Evolutionary conservation across 352 stramenopile genomes (phyloP), one percentile per base, ranked within the genome.

Genomic region (Phytophthora litchii): DNA sequence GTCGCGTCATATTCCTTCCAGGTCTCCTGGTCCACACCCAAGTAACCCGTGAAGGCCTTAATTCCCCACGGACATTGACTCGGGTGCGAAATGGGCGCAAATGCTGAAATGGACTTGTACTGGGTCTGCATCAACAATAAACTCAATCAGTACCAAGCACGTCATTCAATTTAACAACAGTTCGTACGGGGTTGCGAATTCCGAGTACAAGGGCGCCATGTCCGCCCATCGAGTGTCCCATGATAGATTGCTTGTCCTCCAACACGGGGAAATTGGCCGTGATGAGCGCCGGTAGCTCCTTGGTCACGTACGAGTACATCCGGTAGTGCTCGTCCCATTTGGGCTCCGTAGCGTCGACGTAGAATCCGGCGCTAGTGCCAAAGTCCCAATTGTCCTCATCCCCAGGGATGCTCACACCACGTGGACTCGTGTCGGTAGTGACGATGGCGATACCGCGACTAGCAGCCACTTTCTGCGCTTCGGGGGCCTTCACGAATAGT

Each of bases 271-370:
- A 97, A 51, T 98, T 82, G 29, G 80, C 70, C 31, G 79, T 68
- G 16, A 99, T 71, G 12, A 99, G 78, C 36, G 67, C 62, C 2
- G 95, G 96, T 25, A 99, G 74, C 66, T 99, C 97, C 67, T 97
- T 83, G 23, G 88, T 97, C 29, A 99, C 83, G 80, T 99, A 99
- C 23, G 86, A 84, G 72, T 99, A 98, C 97, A 99, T 99, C 53
- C 95, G 84, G 84, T 98, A 99, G 75, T 99, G 80, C 21, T 79
- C 67, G 38, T 80, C 64, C 83, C 94, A 99, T 29, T 95, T 92
- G 32, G 88, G 78, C 64, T 97, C 75, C 13, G 95, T 99, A 6
- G 97, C 96, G 81, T 99, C 87, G 6, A 99, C 70, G 80, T 99
- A 99, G 66, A 99, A 99, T 43, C 97, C 96, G 19, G 97, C 97